phyloP scores from a whole-genome alignment of 805 yeast species.

The Ogataea pilisensis region DNA sequence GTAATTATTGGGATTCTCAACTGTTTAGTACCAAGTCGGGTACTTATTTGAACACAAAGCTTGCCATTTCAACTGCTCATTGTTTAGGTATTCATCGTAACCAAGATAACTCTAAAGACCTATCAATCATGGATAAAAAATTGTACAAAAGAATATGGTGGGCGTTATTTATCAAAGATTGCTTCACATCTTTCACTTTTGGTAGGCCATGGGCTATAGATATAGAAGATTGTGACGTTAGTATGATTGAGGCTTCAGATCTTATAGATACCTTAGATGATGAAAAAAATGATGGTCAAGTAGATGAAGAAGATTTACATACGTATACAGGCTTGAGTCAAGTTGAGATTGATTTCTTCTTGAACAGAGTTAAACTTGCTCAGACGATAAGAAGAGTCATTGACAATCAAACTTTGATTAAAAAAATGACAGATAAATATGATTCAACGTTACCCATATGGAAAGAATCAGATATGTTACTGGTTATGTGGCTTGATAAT shows the following conservation, averaged over 20 bases:
- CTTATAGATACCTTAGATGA: slow-evolving; percentile 54
- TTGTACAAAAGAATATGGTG: slow-evolving; percentile 73
- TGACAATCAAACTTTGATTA: slow-evolving; percentile 10
- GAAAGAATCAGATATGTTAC: slow-evolving; percentile 63
- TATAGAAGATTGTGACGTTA: slow-evolving; percentile 72
- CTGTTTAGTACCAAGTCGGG: slow-evolving; percentile 64
- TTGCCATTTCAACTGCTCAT: slow-evolving; percentile 68
- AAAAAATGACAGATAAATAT: slow-evolving; percentile 33
- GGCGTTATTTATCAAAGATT: slow-evolving; percentile 66
- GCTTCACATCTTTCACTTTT: slow-evolving; percentile 59
- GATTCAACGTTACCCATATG: slow-evolving; percentile 35
- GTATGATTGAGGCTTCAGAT: slow-evolving; percentile 64
- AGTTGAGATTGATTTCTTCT: slow-evolving; percentile 51
- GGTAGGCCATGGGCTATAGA: slow-evolving; percentile 72
- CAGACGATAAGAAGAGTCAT: slow-evolving; percentile 60
- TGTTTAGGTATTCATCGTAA: slow-evolving; percentile 71
- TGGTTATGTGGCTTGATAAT: slow-evolving; percentile 69
- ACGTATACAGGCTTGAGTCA: neutral
- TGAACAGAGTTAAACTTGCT: slow-evolving; percentile 58
- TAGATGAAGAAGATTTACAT: neutral
- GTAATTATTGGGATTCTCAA: slow-evolving; percentile 72
- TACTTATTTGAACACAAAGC: slow-evolving; percentile 59
- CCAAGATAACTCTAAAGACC: slow-evolving; percentile 7
- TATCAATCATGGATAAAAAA: slow-evolving; percentile 27
- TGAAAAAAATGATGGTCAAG: slow-evolving; percentile 25